Evolutionary conservation across 2,329 filamentous ascomycete genomes (phyloP), one percentile per base, ranked within the genome.

Genomic region (Capronia coronata): DNA sequence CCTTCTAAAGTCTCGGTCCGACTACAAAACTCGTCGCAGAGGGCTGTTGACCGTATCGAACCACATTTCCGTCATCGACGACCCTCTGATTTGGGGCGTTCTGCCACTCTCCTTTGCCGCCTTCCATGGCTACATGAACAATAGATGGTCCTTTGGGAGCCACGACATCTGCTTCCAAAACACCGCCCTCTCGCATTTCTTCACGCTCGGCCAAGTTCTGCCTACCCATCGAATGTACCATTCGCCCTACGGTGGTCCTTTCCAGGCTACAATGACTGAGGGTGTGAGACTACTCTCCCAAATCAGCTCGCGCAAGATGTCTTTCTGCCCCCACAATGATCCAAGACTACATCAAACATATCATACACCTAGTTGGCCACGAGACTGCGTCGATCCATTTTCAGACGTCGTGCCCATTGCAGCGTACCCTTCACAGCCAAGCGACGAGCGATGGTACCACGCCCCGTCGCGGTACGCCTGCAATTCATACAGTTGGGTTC

Each of bases 151-250:
- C 8, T 77, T 98, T 47, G 93, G 87, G 19, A 94, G 89, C 62
- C 87, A 96, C 66, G 93, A 98, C 67, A 90, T 98, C 52, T 96
- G 90, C 70, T 98, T 94, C 68, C 84, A 83, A 62, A 91, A 87
- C 64, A 83, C 80, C 69, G 84, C 48, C 13, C 39, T 48, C 2
- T 80, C 83, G 3, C 76, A 78, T 19, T 97, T 97, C 76, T 98
- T 98, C 74, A 83, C 78, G 46, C 75, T 87, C 51, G 93, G 93
- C 51, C 91, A 97, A 69, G 87, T 93, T 21, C 76, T 98, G 2
- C 93, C 93, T 6, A 94, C 86, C 5, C 90, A 96, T 67, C 85
- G 93, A 43, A 70, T 78, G 18, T 80, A 80, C 54, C 82, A 97
- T 70, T 95, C 88, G 2, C 72, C 78, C 5, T 74, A 84, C 58